phyloP scores from a whole-genome alignment of 2,329 filamentous ascomycete genomes.

The Intubia oerlemansii region DNA sequence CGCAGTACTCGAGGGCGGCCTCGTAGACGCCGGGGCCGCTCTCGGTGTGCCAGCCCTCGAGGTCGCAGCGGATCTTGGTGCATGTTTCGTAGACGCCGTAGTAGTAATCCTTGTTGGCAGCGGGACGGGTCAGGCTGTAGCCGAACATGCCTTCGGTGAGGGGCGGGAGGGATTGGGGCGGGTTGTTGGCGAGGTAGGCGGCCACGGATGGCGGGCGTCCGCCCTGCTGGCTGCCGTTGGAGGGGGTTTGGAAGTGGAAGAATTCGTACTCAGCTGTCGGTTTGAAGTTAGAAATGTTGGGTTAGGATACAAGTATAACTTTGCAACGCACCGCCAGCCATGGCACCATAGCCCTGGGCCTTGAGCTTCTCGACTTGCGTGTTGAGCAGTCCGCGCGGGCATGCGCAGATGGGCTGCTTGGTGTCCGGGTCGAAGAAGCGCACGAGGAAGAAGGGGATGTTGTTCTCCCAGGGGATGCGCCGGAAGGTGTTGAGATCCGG shows the following conservation, averaged over 20 bases:
- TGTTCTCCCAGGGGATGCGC: conserved; percentile 76
- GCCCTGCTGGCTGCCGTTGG: conserved; percentile 13
- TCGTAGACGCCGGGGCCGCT: conserved; percentile 89
- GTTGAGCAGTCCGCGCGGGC: conserved; percentile 56
- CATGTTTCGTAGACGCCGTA: conserved; percentile 73
- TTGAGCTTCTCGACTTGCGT: conserved; percentile 45
- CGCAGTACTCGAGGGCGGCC: conserved; percentile 78
- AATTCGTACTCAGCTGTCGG: conserved; percentile 94
- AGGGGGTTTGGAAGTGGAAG: conserved; percentile 65
- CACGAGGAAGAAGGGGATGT: conserved; percentile 69
- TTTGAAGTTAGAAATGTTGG: not conserved
- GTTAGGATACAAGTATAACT: not conserved
- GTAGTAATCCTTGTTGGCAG: conserved; percentile 84
- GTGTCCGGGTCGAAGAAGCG: conserved; percentile 71
- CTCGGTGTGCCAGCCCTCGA: conserved; percentile 93
- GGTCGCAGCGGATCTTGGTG: conserved; percentile 53
- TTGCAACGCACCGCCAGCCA: conserved; percentile 61
- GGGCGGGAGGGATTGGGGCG: conserved; percentile 50
- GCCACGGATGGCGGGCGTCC: conserved; percentile 38
- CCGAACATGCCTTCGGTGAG: conserved; percentile 92
- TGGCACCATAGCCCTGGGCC: conserved; percentile 51
- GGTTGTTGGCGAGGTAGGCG: conserved; percentile 50
- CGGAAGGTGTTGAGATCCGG: conserved; percentile 61
- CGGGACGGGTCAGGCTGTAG: conserved; percentile 69
- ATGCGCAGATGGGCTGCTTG: conserved; percentile 47